A percentile compares a stretch with the other conserved stretches of the same genome.
Evolutionary conservation across 2,329 filamentous ascomycete species (phyloP).

Genomic region (Ophiostoma perfectum): DNA sequence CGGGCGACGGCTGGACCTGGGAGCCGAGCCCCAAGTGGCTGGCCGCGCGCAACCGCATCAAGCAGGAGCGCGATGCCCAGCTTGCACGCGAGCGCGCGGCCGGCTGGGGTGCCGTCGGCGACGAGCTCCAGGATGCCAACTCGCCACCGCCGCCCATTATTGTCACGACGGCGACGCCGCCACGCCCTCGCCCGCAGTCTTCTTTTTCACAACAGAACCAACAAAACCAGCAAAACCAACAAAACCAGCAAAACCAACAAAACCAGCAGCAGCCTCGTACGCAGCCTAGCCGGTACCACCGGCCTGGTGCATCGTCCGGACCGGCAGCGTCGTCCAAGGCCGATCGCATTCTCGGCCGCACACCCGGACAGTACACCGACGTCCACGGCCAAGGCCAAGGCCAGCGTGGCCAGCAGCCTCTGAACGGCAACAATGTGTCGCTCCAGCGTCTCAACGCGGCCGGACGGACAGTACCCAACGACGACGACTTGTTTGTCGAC

Average conservation of each 20-base stretch:
- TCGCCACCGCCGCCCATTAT: conserved; percentile 10
- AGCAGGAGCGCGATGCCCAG: conserved; percentile 53
- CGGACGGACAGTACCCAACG: conserved; percentile 23
- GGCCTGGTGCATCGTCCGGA: background rate
- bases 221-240: background rate
- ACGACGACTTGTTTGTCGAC: conserved; percentile 33
- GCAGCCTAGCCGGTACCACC: conserved; percentile 21
- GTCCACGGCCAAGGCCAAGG: conserved; percentile 18
- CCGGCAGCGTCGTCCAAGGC: conserved; percentile 41
- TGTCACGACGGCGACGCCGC: conserved; percentile 13
- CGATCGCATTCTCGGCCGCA: conserved; percentile 53
- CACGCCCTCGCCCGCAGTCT: background rate
- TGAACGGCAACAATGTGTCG: conserved; percentile 34
- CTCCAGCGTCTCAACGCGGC: conserved; percentile 45
- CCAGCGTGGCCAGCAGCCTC: background rate
- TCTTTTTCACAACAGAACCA: no score
- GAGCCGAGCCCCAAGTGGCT: conserved; percentile 77
- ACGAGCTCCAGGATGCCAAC: background rate
- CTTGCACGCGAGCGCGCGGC: conserved; percentile 58
- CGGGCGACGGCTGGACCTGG: conserved; percentile 92
- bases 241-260: background rate
- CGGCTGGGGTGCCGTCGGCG: conserved; percentile 52
- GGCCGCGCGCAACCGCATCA: conserved; percentile 61
- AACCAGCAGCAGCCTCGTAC: background rate
- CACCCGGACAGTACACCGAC: conserved; percentile 52